These are phyloP conservation scores for Syzygium aromaticum DNA, from an alignment of 345 rosid species.

Conservation along the genomic window DNA sequence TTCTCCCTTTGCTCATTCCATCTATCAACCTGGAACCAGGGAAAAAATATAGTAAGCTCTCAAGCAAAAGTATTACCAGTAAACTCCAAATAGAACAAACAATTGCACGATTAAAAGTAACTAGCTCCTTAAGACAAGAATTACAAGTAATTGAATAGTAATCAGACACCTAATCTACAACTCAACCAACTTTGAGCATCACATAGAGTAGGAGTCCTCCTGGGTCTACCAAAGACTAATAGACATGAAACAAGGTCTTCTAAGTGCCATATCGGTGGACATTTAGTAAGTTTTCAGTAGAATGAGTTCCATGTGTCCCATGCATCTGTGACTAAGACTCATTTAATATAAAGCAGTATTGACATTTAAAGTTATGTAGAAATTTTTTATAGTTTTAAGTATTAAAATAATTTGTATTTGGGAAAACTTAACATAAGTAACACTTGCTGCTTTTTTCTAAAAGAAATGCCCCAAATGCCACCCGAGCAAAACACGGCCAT, in stretches of 20 bases:
- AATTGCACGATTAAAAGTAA: background rate
- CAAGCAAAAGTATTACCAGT: background rate
- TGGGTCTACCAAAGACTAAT: background rate
- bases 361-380: background rate
- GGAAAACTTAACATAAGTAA: background rate
- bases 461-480: background rate
- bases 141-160: background rate
- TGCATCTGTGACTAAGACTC: background rate
- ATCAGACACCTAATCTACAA: background rate
- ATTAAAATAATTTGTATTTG: background rate
- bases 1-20: conserved; percentile 99
- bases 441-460: background rate
- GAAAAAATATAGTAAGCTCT: background rate
- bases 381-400: background rate
- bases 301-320: background rate
- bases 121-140: background rate
- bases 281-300: background rate
- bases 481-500: background rate
- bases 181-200: background rate
- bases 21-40: conserved; percentile 49
- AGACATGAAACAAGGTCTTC: background rate
- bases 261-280: background rate
- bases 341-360: background rate
- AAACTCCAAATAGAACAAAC: background rate
- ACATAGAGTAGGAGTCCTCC: background rate